phyloP scores from a whole-genome alignment of 345 rosid genomes.

The Acer yangbiense region DNA sequence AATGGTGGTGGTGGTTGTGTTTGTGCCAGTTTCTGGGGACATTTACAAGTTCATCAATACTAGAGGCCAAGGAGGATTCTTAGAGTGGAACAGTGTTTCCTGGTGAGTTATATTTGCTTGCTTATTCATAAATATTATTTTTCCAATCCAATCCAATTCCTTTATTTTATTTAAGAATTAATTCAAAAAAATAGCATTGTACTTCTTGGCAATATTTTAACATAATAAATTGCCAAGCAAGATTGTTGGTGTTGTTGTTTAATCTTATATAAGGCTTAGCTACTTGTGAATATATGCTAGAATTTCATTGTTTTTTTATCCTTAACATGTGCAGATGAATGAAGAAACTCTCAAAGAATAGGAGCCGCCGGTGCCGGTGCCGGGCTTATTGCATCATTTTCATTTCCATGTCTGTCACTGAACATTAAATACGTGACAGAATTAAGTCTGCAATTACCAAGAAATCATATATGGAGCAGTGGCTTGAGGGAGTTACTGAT shows the following conservation, averaged over 20 bases:
- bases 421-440: background rate
- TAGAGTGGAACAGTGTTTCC: constrained; percentile 55
- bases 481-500: background rate
- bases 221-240: too few species aligned
- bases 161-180: too few species aligned
- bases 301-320: background rate
- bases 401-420: background rate
- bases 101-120: constrained; percentile 36
- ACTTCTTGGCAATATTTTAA: too few species aligned
- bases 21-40: constrained; percentile 62
- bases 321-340: background rate
- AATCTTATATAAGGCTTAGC: too few species aligned
- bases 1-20: background rate
- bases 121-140: background rate
- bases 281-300: too few species aligned
- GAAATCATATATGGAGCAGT: background rate
- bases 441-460: background rate
- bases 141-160: background rate
- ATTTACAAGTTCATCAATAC: constrained; percentile 72
- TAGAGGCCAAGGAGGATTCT: constrained; percentile 78
- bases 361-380: background rate
- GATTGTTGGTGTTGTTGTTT: too few species aligned
- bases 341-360: background rate
- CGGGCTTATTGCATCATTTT: background rate
- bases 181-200: too few species aligned